Evolutionary conservation across 805 yeast species (phyloP).

Genomic region (Dipodascopsis tothii): DNA sequence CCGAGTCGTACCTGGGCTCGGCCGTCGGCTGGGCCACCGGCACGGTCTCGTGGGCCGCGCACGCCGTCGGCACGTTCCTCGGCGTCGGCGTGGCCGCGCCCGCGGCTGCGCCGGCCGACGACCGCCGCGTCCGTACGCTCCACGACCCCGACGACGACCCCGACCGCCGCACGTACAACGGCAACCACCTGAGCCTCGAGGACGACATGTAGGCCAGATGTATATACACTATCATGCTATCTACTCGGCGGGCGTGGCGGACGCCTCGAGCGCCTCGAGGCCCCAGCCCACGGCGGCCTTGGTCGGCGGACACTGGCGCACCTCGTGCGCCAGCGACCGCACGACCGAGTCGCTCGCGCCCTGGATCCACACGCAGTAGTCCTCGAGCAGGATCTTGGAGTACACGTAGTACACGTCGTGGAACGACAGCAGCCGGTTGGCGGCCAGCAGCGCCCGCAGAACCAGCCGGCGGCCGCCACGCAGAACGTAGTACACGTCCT

Average conservation of each 20-base stretch:
- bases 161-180: constrained; percentile 48
- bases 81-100: constrained; percentile 23
- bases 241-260: constrained; percentile 3
- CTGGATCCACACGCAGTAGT: constrained; percentile 64
- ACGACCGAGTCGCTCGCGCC: constrained; percentile 37
- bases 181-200: constrained; percentile 47
- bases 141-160: constrained; percentile 27
- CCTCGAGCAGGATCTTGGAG: constrained; percentile 68
- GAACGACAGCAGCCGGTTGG: constrained; percentile 66
- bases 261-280: constrained; percentile 24
- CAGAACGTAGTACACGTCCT: constrained; percentile 59
- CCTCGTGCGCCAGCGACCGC: constrained; percentile 59
- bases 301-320: constrained; percentile 32
- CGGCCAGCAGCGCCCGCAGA: constrained; percentile 49
- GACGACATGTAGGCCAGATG: constrained; percentile 34
- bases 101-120: neutral
- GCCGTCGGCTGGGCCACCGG: constrained; percentile 18
- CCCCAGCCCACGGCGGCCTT: constrained; percentile 26
- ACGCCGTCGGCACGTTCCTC: constrained; percentile 27
- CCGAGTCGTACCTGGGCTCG: constrained; percentile 27
- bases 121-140: neutral
- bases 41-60: constrained; percentile 21
- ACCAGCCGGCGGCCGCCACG: constrained; percentile 63
- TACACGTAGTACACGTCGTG: constrained; percentile 84
- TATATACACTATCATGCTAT: neutral